A percentile compares a stretch with the other conserved stretches of the same genome.
phyloP scores from a whole-genome alignment of 208 protist genomes.

The Angomonas ambiguus region DNA sequence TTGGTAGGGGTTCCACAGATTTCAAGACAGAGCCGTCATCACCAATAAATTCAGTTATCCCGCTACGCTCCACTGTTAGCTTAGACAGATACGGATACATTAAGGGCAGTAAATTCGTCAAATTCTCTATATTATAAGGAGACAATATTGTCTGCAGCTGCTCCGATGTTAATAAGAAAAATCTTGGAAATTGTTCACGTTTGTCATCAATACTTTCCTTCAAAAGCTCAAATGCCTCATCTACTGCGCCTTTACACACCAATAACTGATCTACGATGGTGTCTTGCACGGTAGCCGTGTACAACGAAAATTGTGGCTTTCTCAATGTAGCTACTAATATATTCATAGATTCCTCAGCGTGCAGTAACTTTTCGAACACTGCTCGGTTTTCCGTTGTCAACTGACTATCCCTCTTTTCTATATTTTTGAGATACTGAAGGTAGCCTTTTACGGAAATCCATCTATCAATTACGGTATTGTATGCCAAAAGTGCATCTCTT shows the following conservation, averaged over 20 bases:
- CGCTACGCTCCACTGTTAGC: conserved; percentile 33
- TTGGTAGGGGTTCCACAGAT: conserved; percentile 22
- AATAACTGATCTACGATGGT: conserved; percentile 88
- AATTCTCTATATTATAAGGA: conserved; percentile 27
- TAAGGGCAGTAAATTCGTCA: conserved; percentile 48
- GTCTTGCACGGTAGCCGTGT: conserved; percentile 89
- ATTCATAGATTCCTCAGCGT: conserved; percentile 23
- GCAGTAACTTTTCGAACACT: conserved; percentile 6
- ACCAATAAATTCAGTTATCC: conserved; percentile 40
- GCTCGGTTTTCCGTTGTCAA: not conserved
- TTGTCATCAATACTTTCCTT: conserved; percentile 90
- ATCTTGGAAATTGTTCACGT: conserved; percentile 86
- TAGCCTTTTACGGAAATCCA: conserved; percentile 23
- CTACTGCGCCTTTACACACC: conserved; percentile 78
- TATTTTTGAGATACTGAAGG: not conserved
- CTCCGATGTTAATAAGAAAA: conserved; percentile 90
- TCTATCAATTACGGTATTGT: conserved; percentile 34
- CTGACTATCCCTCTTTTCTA: not conserved
- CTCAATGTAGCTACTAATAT: conserved; percentile 35
- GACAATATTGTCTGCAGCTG: conserved; percentile 83
- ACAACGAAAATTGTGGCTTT: conserved; percentile 85
- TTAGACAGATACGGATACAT: conserved; percentile 59
- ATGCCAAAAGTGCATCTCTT: conserved; percentile 41
- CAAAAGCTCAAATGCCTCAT: conserved; percentile 87
- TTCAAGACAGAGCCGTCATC: conserved; percentile 46